Percentiles rank a stretch among this genome's conserved stretches.
Evolutionary conservation across 257 asterid species (phyloP).

Genomic region (Rhazya stricta): DNA sequence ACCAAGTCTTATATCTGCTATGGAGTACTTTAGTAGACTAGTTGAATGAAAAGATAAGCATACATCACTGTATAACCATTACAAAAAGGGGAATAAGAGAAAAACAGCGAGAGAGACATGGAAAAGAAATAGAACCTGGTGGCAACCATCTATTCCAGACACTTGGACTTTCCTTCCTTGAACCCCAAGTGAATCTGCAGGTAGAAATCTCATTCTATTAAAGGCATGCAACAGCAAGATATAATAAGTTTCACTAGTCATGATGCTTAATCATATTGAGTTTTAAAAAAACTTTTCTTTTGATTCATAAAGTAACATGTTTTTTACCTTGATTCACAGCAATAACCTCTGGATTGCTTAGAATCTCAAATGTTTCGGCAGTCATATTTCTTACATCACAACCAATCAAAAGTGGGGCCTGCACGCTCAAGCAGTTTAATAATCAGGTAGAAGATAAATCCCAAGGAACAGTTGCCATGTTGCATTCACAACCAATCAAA

Average conservation of each 20-base stretch:
- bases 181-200: conserved; percentile 84
- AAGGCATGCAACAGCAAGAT: neutral
- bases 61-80: neutral
- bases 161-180: conserved; percentile 79
- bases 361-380: conserved; percentile 60
- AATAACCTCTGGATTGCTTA: conserved; percentile 77
- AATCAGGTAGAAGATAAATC: neutral
- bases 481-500: neutral
- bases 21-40: neutral
- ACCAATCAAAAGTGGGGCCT: conserved; percentile 90
- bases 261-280: neutral
- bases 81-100: neutral
- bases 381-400: conserved; percentile 91
- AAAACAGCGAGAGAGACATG: neutral
- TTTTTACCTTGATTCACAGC: conserved; percentile 80
- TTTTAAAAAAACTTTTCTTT: neutral
- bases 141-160: conserved; percentile 54
- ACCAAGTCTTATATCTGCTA: neutral
- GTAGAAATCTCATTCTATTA: neutral
- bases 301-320: neutral
- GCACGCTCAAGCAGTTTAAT: conserved; percentile 20
- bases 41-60: neutral
- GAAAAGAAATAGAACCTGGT: conserved; percentile 43
- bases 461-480: neutral
- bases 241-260: too few species aligned